Evolutionary conservation across 176 grass and related monocot genomes (phyloP).

Genomic region (Lolium multiflorum): DNA sequence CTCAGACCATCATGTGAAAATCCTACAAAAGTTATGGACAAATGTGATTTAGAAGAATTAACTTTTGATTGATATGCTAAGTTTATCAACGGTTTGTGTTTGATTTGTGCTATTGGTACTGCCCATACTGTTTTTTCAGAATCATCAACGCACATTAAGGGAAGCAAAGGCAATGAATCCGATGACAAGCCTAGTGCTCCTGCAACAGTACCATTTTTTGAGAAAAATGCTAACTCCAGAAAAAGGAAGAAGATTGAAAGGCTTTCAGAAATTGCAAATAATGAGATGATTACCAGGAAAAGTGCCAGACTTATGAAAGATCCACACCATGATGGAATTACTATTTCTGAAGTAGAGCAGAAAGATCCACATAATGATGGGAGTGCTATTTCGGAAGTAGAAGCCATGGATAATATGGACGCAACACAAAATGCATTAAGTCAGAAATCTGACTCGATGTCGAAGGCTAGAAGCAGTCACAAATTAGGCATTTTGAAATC

Average conservation of each 20-base stretch:
- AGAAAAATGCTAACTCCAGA: slow-evolving; percentile 65
- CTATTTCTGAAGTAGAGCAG: slow-evolving; percentile 73
- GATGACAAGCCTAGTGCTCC: slow-evolving; percentile 63
- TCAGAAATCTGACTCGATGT: slow-evolving; percentile 50
- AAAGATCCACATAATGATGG: no score
- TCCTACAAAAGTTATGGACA: not conserved
- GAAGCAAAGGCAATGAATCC: slow-evolving; percentile 66
- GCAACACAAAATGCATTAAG: slow-evolving; percentile 40
- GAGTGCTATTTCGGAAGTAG: slow-evolving; percentile 52
- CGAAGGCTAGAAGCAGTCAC: slow-evolving; percentile 62
- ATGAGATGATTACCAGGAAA: slow-evolving; percentile 60
- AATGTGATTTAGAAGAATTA: slow-evolving; percentile 27
- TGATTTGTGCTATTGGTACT: slow-evolving; percentile 33
- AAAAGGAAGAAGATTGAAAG: slow-evolving; percentile 66
- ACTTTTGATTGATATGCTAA: not conserved
- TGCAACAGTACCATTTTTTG: slow-evolving; percentile 44
- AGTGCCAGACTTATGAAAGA: slow-evolving; percentile 66
- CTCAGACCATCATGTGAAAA: slow-evolving; percentile 15
- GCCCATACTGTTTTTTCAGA: slow-evolving; percentile 56
- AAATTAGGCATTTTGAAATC: slow-evolving; percentile 73
- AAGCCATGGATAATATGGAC: slow-evolving; percentile 45
- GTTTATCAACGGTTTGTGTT: slow-evolving; percentile 9
- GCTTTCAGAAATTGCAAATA: slow-evolving; percentile 56
- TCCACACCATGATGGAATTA: slow-evolving; percentile 50
- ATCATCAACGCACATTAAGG: slow-evolving; percentile 86